Evolutionary conservation across 371 early-diverging fungal genomes (phyloP).

Genomic region (Rhizopus microsporus): DNA sequence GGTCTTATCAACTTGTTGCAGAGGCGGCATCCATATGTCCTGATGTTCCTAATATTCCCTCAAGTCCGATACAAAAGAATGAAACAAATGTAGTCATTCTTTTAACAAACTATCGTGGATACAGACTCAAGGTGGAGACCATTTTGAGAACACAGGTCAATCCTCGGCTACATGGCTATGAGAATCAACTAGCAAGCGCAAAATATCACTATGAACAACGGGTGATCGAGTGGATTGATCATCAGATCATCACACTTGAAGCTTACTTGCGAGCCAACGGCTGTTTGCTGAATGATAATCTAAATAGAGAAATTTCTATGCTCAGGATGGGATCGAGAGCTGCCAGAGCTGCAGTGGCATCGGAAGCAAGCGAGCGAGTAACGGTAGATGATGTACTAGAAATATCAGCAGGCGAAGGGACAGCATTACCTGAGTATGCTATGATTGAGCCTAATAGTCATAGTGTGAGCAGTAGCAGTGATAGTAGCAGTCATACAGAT

Average conservation of each 20-base stretch:
- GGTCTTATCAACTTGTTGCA: conserved; percentile 24
- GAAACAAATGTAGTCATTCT: conserved; percentile 14
- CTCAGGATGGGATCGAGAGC: conserved; percentile 50
- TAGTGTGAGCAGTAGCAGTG: conserved; percentile 10
- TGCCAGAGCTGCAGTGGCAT: conserved; percentile 40
- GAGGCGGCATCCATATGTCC: conserved; percentile 28
- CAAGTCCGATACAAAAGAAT: conserved; percentile 7
- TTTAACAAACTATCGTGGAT: conserved; percentile 37
- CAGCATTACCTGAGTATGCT: conserved; percentile 38
- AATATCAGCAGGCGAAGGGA: conserved; percentile 29
- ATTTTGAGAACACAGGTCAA: conserved; percentile 40
- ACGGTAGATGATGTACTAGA: conserved; percentile 52
- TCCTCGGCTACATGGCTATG: conserved; percentile 35
- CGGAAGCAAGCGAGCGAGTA: conserved; percentile 38
- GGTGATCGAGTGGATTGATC: conserved; percentile 49
- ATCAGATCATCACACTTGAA: conserved; percentile 40
- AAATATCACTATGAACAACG: conserved; percentile 41
- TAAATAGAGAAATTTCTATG: conserved; percentile 39
- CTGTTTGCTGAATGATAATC: conserved; percentile 25
- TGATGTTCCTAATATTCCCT: conserved; percentile 35
- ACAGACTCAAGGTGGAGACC: conserved; percentile 42
- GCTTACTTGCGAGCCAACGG: conserved; percentile 37
- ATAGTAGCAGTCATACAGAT: conserved; percentile 2
- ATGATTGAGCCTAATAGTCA: neutral
- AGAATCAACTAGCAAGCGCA: conserved; percentile 32